These are phyloP conservation scores for Pachyrhizus erosus DNA, from an alignment of 306 rosid genomes.

Conservation along the genomic window DNA sequence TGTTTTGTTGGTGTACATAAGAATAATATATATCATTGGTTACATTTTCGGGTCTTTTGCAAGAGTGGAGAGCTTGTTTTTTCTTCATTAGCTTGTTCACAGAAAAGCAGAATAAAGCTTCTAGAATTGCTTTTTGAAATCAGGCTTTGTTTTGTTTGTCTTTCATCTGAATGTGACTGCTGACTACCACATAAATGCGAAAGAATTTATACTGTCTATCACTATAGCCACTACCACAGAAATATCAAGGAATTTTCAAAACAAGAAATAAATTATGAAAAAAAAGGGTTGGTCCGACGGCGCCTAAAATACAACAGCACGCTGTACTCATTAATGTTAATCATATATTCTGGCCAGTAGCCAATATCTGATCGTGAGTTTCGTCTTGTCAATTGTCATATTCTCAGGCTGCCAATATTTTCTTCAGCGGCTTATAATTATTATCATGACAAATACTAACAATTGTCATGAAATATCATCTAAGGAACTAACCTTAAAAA, in stretches of 20 bases:
- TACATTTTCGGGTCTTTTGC: not conserved
- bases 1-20: slow-evolving; percentile 26
- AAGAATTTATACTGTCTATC: not conserved
- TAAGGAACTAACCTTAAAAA: no score
- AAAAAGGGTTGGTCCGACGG: slow-evolving; percentile 6
- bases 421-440: no score
- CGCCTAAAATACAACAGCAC: not conserved
- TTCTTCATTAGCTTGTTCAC: not conserved
- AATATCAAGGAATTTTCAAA: not conserved
- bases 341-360: not conserved
- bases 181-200: not conserved
- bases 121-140: slow-evolving; percentile 32
- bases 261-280: not conserved
- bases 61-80: slow-evolving; percentile 1
- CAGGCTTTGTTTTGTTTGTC: not conserved
- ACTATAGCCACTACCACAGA: not conserved
- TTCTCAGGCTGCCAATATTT: no score
- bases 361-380: not conserved
- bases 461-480: no score
- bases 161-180: slow-evolving; percentile 2
- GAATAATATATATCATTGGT: not conserved
- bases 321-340: not conserved
- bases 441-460: no score
- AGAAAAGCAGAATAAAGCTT: not conserved
- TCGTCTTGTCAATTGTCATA: not conserved